Base-by-base conservation (phyloP, 257 asterid genomes). In the Galeopsis tetrahit region DNA sequence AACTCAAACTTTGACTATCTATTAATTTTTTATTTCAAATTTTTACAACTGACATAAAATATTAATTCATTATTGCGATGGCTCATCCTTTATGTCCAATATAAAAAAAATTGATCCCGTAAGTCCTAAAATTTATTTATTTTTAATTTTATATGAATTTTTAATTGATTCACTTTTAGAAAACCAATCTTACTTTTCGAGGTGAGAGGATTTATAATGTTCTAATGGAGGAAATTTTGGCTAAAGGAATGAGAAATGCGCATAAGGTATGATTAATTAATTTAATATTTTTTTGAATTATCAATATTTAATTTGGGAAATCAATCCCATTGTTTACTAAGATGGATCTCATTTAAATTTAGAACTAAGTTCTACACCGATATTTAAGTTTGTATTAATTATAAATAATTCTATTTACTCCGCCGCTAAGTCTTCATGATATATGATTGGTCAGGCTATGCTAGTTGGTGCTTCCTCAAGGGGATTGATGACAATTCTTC, bases 391-490 rank as follows among this genome's bases (percentile, higher is more conserved):
- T 10, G 3, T 7, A 31, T 31, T 58, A 31, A 17, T 10, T 9
- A 32, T 57, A 60, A 10, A 34, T 35, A 34, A 10, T 34, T n/a
- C 2, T 2, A n/a, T 34, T 10, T 34, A 60, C 31, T 57, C n/a
- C n/a, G n/a, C 7, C 1, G 11, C 0, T 48, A 15, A 52, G 9
- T 15, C 4, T 52, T 5, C 2, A 9, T 61, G 11, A 61, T 36
- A n/a, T n/a, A 61, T 13, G n/a, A 11, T 53, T 53, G 8, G 28
- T 14, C 14, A 84, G 89, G 82, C 75, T 6, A 69, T 84, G 60
- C 66, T 84, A 1, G 14, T 69, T 1, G 89, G 89, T 36, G 48
- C 42, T n/a, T 84, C 89, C 4, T 87, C 87, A 2, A 87, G 89
- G 6, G 85, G 82, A 39, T 70, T 82, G 51, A 73, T 79, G 4